A percentile compares a stretch with the other conserved stretches of the same genome.
Conservation (phyloP, 257 asterid genomes). For the Primulina tabacum region DNA sequence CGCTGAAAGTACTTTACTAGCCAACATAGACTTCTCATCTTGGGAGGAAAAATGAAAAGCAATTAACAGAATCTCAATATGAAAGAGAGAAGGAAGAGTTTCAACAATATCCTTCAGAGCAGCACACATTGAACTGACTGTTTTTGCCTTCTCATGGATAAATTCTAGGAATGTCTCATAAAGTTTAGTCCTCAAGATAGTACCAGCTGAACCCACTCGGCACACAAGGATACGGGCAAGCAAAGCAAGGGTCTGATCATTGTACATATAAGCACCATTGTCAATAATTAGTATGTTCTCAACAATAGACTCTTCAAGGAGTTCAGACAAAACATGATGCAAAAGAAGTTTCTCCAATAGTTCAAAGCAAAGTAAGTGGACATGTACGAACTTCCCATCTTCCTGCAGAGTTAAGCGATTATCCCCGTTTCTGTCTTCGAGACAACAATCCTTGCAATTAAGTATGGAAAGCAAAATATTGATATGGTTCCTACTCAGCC, state of each 20-base stretch:
- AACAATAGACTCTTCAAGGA: slow-evolving; percentile 66
- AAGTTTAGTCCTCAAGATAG: slow-evolving; percentile 65
- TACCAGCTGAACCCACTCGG: slow-evolving; percentile 63
- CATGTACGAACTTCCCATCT: slow-evolving; percentile 55
- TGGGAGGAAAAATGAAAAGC: slow-evolving; percentile 80
- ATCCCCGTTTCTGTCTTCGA: slow-evolving; percentile 55
- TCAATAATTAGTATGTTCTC: slow-evolving; percentile 62
- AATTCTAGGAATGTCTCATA: slow-evolving; percentile 47
- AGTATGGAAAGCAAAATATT: slow-evolving; percentile 63
- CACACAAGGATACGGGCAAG: slow-evolving; percentile 74
- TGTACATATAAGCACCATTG: slow-evolving; percentile 65
- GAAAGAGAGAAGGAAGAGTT: slow-evolving; percentile 78
- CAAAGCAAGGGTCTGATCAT: slow-evolving; percentile 79
- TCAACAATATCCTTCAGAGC: slow-evolving; percentile 58
- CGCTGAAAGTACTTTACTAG: slow-evolving; percentile 50
- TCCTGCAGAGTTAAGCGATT: slow-evolving; percentile 39
- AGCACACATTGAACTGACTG: slow-evolving; percentile 48
- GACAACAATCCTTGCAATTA: slow-evolving; percentile 44
- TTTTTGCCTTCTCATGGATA: slow-evolving; percentile 53
- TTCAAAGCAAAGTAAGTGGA: slow-evolving; percentile 68
- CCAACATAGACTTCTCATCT: slow-evolving; percentile 62
- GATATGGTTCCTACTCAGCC: slow-evolving; percentile 55
- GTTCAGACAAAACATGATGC: slow-evolving; percentile 50
- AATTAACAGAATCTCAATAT: slow-evolving; percentile 74
- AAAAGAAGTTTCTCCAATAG: slow-evolving; percentile 65